These are phyloP conservation scores for Mallotus japonicus DNA, from an alignment of 441 rosid genomes.

Conservation along the genomic window DNA sequence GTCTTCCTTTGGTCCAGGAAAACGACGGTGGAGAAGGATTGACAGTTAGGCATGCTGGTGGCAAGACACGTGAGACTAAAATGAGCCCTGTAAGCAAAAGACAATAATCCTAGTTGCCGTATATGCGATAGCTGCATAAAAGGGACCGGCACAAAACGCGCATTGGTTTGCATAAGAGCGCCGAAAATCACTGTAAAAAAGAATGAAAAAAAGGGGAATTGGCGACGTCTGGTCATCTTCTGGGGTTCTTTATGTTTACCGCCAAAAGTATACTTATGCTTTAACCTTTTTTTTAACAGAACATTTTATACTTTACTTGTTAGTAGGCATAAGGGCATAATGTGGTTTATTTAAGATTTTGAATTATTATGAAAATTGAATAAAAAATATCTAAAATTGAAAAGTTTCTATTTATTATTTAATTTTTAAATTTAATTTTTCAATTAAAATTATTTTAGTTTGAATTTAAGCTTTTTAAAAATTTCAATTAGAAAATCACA, in stretches of 20 bases:
- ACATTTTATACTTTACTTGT: too few species aligned
- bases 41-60: constrained; percentile 1
- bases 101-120: constrained; percentile 16
- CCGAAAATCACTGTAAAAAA: neutral
- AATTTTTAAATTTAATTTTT: too few species aligned
- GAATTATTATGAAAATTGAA: too few species aligned
- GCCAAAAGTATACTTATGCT: constrained; percentile 8
- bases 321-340: too few species aligned
- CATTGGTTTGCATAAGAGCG: neutral
- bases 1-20: neutral
- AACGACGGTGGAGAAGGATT: neutral
- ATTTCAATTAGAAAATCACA: too few species aligned
- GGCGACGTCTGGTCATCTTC: constrained; percentile 10
- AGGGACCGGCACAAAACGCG: neutral
- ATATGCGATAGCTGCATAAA: too few species aligned
- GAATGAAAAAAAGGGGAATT: neutral
- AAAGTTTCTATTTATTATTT: too few species aligned
- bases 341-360: too few species aligned
- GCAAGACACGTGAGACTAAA: constrained; percentile 8
- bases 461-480: too few species aligned
- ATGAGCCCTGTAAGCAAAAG: neutral
- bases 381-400: too few species aligned
- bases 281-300: too few species aligned
- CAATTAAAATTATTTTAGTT: too few species aligned
- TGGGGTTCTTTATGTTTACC: constrained; percentile 15